Evolutionary conservation across 2,329 filamentous ascomycete species (phyloP), one percentile per base, ranked within the genome.

Genomic region (Mycosphaerella sp.): DNA sequence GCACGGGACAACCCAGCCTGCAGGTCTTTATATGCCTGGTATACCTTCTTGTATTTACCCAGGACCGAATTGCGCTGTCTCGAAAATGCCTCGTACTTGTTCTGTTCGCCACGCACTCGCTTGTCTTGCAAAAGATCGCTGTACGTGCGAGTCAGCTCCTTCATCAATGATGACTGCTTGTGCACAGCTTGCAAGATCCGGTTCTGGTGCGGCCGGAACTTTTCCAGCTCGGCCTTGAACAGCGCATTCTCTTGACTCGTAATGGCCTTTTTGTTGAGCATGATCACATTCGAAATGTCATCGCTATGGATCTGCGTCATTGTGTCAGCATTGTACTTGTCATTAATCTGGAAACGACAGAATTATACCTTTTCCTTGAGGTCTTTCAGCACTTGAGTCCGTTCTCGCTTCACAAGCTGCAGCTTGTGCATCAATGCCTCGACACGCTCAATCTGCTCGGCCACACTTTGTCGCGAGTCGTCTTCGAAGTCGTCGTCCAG

Each of bases 211-310:
- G 90, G 87, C 41, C 90, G 79, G 73, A 96, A 98, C 70, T 98
- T 98, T 72, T 97, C 92, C n/a, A 98, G 78, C 71, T 98, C 93
- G 12, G 89, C 84, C 69, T 96, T 87, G 74, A 98, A 98, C 2
- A 98, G 80, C 66, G 95, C 89, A 10, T 79, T 85, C 70, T 98
- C 93, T 65, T 93, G 92, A 66, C 89, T 95, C 17, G 89, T 81
- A 66, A 97, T 92, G 1, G 89, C 86, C 73, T 97, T 98, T 70
- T 97, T 97, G 78, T 98, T 98, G 55, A 98, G 76, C 53, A 98
- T 98, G 56, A 98, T 78, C 10, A 97, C 91, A 67, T 95, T 93
- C 4, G 91, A 96, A 59, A 98, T 98, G 66, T 98, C 95, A 67
- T 98, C 95, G 61, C 87, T 89, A 72, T 95, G 92, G 50, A 92